A percentile compares a stretch with the other conserved stretches of the same genome.
phyloP scores from a whole-genome alignment of 2,329 filamentous ascomycete species.

The Pyrenophora seminiperda region DNA sequence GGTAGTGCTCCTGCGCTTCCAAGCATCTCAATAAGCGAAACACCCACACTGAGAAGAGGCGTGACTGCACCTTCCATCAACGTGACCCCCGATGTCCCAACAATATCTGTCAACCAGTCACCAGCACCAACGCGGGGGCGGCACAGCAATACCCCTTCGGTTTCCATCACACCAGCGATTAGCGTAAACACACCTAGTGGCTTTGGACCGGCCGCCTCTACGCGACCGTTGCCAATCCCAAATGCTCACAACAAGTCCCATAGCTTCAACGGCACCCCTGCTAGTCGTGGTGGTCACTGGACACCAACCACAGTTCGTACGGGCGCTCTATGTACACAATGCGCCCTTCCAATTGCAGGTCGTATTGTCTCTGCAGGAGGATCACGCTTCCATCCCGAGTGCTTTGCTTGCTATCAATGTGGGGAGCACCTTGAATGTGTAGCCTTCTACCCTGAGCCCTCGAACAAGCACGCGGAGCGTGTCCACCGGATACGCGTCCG shows the following conservation, averaged over 20 bases:
- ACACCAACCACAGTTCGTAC: slow-evolving; percentile 55
- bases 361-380: slow-evolving; percentile 86
- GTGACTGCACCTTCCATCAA: slow-evolving; percentile 20
- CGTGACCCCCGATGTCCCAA: slow-evolving; percentile 34
- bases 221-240: slow-evolving; percentile 55
- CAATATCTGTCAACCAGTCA: slow-evolving; percentile 36
- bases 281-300: slow-evolving; percentile 50
- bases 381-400: slow-evolving; percentile 86
- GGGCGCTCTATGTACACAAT: slow-evolving; percentile 82
- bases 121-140: slow-evolving; percentile 15
- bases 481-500: slow-evolving; percentile 73
- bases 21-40: slow-evolving; percentile 17
- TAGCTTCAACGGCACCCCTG: slow-evolving; percentile 37
- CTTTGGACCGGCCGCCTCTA: slow-evolving; percentile 40
- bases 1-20: slow-evolving; percentile 2
- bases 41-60: slow-evolving; percentile 20
- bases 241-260: slow-evolving; percentile 51
- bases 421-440: slow-evolving; percentile 89
- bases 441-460: slow-evolving; percentile 93
- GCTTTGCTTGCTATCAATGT: slow-evolving; percentile 88
- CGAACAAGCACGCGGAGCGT: slow-evolving; percentile 70
- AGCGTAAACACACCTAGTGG: slow-evolving; percentile 29
- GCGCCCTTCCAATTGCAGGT: slow-evolving; percentile 81
- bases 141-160: slow-evolving; percentile 29
- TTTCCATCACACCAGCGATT: slow-evolving; percentile 38